phyloP scores from a whole-genome alignment of 1,284 basidiomycete species.

The Leccinum pachyderme region DNA sequence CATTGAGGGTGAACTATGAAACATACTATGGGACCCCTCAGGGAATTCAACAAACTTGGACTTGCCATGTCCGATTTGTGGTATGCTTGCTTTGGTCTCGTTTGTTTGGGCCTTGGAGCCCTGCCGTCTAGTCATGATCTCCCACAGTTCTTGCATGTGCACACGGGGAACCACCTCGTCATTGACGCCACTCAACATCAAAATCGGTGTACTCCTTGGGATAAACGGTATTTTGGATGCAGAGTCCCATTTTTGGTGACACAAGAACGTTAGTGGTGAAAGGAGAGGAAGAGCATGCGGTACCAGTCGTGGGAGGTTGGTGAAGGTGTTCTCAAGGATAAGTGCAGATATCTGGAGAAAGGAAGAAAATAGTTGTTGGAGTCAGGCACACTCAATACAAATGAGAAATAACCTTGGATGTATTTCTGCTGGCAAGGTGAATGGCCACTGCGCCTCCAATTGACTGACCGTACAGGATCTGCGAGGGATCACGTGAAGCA shows the following conservation, averaged over 20 bases:
- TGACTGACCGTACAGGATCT: conserved; percentile 90
- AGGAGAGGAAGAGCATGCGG: conserved; percentile 82
- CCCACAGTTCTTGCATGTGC: conserved; percentile 83
- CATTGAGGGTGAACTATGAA: not conserved
- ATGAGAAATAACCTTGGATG: conserved; percentile 50
- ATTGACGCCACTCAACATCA: conserved; percentile 78
- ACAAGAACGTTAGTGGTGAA: conserved; percentile 76
- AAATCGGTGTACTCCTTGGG: conserved; percentile 70
- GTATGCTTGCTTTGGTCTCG: conserved; percentile 33
- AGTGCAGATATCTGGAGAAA: conserved; percentile 62
- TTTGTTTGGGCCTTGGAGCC: conserved; percentile 25
- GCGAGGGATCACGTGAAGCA: conserved; percentile 18
- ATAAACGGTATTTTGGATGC: conserved; percentile 68
- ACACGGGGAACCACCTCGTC: conserved; percentile 86
- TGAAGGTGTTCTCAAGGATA: conserved; percentile 94
- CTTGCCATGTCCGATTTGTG: conserved; percentile 43
- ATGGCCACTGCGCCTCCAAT: conserved; percentile 96
- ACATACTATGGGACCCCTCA: conserved; percentile 69
- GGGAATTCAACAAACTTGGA: conserved; percentile 63
- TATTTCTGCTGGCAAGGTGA: conserved; percentile 81
- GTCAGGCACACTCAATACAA: not conserved
- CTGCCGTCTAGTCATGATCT: conserved; percentile 52
- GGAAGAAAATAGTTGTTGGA: not conserved
- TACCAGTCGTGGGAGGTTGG: conserved; percentile 76
- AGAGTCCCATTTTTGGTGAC: conserved; percentile 91